Conservation (phyloP, 139 green algal species). For the Raphidocelis subcapitata region DNA sequence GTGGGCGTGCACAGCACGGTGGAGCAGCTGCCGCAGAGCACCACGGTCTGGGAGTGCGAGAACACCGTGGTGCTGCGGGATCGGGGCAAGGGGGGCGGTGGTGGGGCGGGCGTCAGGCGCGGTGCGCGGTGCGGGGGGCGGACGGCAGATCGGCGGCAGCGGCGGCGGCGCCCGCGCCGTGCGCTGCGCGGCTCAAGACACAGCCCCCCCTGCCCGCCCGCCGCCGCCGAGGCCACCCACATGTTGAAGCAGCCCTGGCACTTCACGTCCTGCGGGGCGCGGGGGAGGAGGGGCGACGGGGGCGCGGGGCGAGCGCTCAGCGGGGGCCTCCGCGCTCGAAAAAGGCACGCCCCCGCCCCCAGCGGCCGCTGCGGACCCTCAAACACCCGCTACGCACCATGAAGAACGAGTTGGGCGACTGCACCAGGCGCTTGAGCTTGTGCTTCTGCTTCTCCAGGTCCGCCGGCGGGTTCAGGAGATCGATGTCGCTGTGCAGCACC, state of each 20-base stretch:
- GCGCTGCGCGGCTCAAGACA: too few species aligned
- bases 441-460: constrained; percentile 95
- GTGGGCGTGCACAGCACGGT: constrained; percentile 96
- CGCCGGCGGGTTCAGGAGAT: constrained; percentile 94
- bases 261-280: constrained; percentile 78
- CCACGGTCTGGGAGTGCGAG: constrained; percentile 94
- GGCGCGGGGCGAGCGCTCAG: too few species aligned
- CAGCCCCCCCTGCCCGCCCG: too few species aligned
- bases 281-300: too few species aligned
- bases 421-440: constrained; percentile 97
- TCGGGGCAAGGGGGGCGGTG: background rate
- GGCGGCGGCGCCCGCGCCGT: too few species aligned
- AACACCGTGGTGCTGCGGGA: constrained; percentile 97
- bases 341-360: too few species aligned
- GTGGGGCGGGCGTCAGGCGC: background rate
- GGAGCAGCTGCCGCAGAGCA: constrained; percentile 95
- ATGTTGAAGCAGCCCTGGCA: constrained; percentile 97
- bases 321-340: too few species aligned
- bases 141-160: too few species aligned
- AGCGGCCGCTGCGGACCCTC: too few species aligned
- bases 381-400: too few species aligned
- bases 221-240: constrained; percentile 59
- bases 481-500: constrained; percentile 86
- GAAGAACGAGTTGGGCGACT: constrained; percentile 88
- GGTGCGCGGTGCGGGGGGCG: too few species aligned